These are phyloP conservation scores for Pichia sp. DNA, from an alignment of 1,139 yeast genomes.

Conservation along the genomic window DNA sequence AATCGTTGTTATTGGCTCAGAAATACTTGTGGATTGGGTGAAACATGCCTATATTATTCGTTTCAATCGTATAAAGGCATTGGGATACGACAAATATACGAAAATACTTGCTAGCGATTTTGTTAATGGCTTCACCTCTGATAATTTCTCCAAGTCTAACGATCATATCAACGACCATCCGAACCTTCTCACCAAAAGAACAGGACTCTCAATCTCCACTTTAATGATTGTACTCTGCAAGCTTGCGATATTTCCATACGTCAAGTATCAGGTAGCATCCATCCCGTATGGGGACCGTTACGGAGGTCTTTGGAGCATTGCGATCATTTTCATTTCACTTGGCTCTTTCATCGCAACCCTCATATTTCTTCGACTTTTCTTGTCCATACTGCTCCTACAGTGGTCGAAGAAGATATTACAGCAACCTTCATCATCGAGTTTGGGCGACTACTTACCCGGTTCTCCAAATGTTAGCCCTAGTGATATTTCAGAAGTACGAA, in stretches of 20 bases:
- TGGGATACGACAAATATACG: conserved; percentile 61
- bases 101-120: conserved; percentile 60
- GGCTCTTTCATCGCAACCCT: conserved; percentile 24
- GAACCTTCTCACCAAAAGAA: conserved; percentile 48
- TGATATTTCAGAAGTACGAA: conserved; percentile 26
- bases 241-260: conserved; percentile 45
- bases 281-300: not conserved
- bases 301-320: not conserved
- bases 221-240: conserved; percentile 65
- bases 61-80: conserved; percentile 74
- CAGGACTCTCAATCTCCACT: conserved; percentile 79
- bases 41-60: conserved; percentile 85
- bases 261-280: conserved; percentile 13
- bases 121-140: conserved; percentile 37
- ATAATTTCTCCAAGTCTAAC: conserved; percentile 5
- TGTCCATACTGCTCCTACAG: conserved; percentile 48
- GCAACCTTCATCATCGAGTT: conserved; percentile 17
- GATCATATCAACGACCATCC: conserved; percentile 33
- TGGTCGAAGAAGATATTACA: conserved; percentile 38
- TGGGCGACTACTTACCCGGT: conserved; percentile 37
- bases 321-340: conserved; percentile 20
- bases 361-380: conserved; percentile 40
- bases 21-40: conserved; percentile 86
- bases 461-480: conserved; percentile 42
- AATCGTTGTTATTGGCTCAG: conserved; percentile 77